These are phyloP conservation scores for Daldinia caldariorum DNA, from an alignment of 495 filamentous ascomycete genomes.

Conservation along the genomic window DNA sequence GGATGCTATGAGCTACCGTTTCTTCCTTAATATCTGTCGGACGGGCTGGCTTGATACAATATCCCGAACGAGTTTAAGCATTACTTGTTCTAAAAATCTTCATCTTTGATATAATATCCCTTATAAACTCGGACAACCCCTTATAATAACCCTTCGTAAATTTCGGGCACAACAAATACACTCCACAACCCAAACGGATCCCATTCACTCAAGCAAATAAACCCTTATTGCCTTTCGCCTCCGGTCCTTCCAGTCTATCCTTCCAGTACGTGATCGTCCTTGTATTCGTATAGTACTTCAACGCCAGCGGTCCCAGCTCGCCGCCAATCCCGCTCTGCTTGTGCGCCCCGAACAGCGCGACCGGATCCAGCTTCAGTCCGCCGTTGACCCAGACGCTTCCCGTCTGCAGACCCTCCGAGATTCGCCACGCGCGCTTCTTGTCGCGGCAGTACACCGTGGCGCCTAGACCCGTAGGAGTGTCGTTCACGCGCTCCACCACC, in stretches of 20 bases:
- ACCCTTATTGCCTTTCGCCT: not conserved
- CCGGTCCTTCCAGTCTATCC: not conserved
- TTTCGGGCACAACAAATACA: too few species aligned
- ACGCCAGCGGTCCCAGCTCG: not conserved
- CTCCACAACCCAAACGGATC: not conserved
- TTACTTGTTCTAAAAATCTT: too few species aligned
- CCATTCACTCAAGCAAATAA: not conserved
- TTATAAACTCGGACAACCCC: too few species aligned
- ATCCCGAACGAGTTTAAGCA: too few species aligned
- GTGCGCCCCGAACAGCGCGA: not conserved
- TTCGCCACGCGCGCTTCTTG: not conserved
- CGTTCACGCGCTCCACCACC: not conserved
- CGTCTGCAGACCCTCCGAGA: not conserved
- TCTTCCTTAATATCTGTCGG: too few species aligned
- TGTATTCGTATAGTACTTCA: not conserved
- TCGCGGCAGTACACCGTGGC: not conserved
- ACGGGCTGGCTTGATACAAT: too few species aligned
- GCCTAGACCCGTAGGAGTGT: not conserved
- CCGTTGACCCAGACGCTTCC: not conserved
- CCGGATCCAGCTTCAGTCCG: not conserved
- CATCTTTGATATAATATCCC: too few species aligned
- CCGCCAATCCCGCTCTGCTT: constrained; percentile 5
- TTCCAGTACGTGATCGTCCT: constrained; percentile 4
- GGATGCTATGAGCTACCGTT: too few species aligned
- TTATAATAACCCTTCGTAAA: too few species aligned